phyloP scores from a whole-genome alignment of 495 filamentous ascomycete genomes.

The Neurospora intermedia region DNA sequence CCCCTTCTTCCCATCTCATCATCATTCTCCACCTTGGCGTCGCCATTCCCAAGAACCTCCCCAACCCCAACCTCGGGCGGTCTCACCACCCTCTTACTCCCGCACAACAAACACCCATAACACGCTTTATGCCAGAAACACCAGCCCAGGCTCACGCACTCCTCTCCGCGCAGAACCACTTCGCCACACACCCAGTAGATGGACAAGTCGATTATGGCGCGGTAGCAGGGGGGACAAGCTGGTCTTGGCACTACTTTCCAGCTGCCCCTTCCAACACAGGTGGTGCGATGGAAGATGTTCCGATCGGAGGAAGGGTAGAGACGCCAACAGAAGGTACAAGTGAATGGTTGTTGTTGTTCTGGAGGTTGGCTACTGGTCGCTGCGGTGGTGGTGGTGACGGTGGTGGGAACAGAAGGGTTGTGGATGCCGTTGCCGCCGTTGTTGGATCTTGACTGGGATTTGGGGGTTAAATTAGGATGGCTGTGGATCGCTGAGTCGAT shows the following conservation, averaged over 20 bases:
- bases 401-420: not conserved
- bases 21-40: not conserved
- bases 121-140: constrained; percentile 40
- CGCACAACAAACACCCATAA: constrained; percentile 38
- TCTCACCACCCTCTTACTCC: constrained; percentile 12
- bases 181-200: constrained; percentile 42
- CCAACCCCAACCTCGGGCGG: constrained; percentile 2
- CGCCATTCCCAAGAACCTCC: constrained; percentile 11
- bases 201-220: constrained; percentile 28
- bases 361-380: not conserved
- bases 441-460: not conserved
- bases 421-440: not conserved
- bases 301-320: constrained; percentile 12
- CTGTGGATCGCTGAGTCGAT: not conserved
- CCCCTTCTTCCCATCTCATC: not conserved
- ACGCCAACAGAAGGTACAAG: constrained; percentile 40
- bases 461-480: not conserved
- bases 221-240: constrained; percentile 30
- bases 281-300: constrained; percentile 16
- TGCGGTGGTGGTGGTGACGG: not conserved
- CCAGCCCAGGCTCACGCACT: constrained; percentile 37
- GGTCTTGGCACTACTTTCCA: constrained; percentile 19
- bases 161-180: constrained; percentile 31
- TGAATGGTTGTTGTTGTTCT: constrained; percentile 20
- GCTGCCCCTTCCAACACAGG: not conserved